A percentile compares a stretch with the other conserved stretches of the same genome.
Conservation (phyloP, 164 flowering plant species). For the Chloranthus sessilifolius region DNA sequence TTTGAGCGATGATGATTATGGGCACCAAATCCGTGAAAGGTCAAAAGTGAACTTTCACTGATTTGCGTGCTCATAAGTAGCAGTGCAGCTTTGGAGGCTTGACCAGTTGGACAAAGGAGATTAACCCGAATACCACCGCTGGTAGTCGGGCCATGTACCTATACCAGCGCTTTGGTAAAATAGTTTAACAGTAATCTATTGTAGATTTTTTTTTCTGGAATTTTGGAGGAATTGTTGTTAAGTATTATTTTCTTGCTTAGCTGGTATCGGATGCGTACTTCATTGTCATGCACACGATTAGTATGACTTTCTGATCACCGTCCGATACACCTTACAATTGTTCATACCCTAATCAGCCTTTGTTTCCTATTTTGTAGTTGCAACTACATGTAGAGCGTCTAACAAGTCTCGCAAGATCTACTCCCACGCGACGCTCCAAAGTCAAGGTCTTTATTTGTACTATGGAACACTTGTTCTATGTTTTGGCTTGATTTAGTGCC, state of each 20-base stretch:
- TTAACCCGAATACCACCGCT: too few species aligned
- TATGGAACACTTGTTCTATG: not conserved
- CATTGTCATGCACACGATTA: not conserved
- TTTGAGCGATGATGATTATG: too few species aligned
- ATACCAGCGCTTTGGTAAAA: too few species aligned
- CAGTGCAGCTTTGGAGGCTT: too few species aligned
- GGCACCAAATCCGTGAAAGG: too few species aligned
- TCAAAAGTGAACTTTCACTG: too few species aligned
- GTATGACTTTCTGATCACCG: not conserved
- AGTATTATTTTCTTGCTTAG: not conserved
- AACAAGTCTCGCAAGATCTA: constrained; percentile 35
- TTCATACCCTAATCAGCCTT: not conserved
- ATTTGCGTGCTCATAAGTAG: too few species aligned
- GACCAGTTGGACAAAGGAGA: too few species aligned
- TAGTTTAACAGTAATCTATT: too few species aligned
- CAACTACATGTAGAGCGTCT: constrained; percentile 48
- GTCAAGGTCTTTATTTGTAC: constrained; percentile 51
- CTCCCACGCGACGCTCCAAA: constrained; percentile 52
- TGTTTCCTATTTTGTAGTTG: constrained; percentile 36
- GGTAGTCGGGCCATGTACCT: too few species aligned
- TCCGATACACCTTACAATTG: not conserved
- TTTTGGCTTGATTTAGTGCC: not conserved
- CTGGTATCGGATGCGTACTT: not conserved
- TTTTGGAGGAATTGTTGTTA: not conserved
- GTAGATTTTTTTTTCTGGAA: too few species aligned